Percentiles rank a stretch among this genome's conserved stretches.
These are phyloP conservation scores for Mycena polygramma DNA, from an alignment of 768 basidiomycete species.

Conservation along the genomic window DNA sequence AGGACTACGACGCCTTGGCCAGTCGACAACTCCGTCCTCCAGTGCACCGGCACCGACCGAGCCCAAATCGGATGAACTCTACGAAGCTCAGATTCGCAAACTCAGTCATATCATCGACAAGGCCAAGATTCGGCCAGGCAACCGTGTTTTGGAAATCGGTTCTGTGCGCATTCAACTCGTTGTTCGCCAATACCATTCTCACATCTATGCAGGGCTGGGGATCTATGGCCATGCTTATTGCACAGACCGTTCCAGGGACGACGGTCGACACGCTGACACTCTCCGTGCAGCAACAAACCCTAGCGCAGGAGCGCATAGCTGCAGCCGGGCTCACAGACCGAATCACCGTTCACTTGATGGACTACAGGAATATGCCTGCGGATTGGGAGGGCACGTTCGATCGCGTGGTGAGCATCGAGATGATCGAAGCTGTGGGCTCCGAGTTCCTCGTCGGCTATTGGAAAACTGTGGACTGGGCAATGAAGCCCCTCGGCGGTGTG, in stretches of 20 bases:
- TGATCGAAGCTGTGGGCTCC: constrained; percentile 81
- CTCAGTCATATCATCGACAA: constrained; percentile 73
- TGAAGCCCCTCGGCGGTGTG: constrained; percentile 69
- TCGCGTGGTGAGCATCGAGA: constrained; percentile 79
- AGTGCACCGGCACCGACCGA: constrained; percentile 32
- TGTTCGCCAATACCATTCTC: not conserved
- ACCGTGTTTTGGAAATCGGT: constrained; percentile 80
- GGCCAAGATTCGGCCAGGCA: constrained; percentile 69
- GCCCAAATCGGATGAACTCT: constrained; percentile 48
- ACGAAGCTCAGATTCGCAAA: constrained; percentile 71
- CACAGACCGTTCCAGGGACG: constrained; percentile 65
- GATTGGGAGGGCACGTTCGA: constrained; percentile 78
- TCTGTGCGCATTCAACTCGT: constrained; percentile 46
- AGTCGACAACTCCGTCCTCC: constrained; percentile 16
- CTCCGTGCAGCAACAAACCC: constrained; percentile 71
- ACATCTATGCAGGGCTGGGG: constrained; percentile 69
- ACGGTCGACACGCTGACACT: constrained; percentile 81
- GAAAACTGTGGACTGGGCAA: constrained; percentile 72
- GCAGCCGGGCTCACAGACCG: constrained; percentile 63
- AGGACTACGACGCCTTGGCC: constrained; percentile 45
- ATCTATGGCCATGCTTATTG: constrained; percentile 75
- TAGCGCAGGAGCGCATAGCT: constrained; percentile 68
- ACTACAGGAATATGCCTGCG: constrained; percentile 74
- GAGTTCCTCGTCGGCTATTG: constrained; percentile 79
- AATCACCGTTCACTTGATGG: constrained; percentile 80